Base-by-base conservation (phyloP, 805 yeast species). In the Torulaspora indica region DNA sequence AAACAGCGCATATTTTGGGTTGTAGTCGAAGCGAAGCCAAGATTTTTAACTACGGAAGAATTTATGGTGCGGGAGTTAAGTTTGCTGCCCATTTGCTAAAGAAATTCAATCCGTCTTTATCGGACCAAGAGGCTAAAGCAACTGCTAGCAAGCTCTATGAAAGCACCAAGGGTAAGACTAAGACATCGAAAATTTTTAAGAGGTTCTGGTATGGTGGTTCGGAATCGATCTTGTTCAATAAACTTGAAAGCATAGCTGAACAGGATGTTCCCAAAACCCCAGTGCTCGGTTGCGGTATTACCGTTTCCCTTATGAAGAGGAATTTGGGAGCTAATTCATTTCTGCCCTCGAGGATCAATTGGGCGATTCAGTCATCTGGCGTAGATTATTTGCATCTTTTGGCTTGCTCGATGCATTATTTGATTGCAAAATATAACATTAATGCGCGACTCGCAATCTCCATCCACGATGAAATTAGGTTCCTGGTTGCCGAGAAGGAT, bases 341-440 rank as follows among this genome's bases (percentile, higher is more conserved):
- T 60, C 67, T 93, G 52, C 93, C 98, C 0, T 88, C 96, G 1
- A 68, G 99, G 56, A 82, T 90, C 51, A 93, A 93, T 58, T 93
- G 99, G 99, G 87, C 96, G 0, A 93, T 93, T 60, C 99, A 93
- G 63, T 87, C 96, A 17, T 87, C 96, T 1, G 99, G 98, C 29
- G 99, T 95, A 14, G 98, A 93, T 62, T 93, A 95, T 58, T 71
- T 93, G 41, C 99, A 93, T 61, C 62, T 93, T 32, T 63, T 93
- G 47, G 74, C 91, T 38, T 77, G 88, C 4, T 78, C 96, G 0
- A 90, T 95, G 97, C 85, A 87, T 46, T 87, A 89, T 56, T 70
- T 93, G 54, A 71, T 77, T 32, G 73, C 77, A 31, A 75, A 72
- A 48, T 91, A 79, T 63, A 58, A 69, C 3, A 69, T 95, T 8